Evolutionary conservation across 2,329 filamentous ascomycete species (phyloP).

Genomic region (Ilyonectria sp.): DNA sequence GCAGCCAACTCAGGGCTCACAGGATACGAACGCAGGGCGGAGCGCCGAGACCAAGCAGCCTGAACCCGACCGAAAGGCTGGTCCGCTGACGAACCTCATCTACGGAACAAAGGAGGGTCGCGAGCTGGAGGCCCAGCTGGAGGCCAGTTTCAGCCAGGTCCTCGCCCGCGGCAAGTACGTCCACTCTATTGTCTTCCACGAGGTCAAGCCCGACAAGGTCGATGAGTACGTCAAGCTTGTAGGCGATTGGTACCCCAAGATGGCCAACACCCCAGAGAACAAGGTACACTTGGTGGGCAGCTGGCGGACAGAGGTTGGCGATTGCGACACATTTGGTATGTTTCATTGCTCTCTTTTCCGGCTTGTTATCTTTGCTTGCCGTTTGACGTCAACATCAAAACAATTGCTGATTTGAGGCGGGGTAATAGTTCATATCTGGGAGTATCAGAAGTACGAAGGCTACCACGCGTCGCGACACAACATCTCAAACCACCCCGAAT

Average conservation of each 20-base stretch:
- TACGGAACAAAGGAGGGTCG: constrained; percentile 97
- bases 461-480: constrained; percentile 93
- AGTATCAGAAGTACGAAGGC: constrained; percentile 96
- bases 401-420: constrained; percentile 33
- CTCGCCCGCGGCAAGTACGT: constrained; percentile 97
- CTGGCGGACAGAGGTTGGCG: constrained; percentile 97
- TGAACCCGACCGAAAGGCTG: constrained; percentile 76
- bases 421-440: constrained; percentile 93
- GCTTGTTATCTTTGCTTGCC: not conserved
- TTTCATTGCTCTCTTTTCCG: constrained; percentile 23
- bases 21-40: constrained; percentile 53
- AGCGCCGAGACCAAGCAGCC: constrained; percentile 70
- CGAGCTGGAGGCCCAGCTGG: constrained; percentile 94
- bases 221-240: constrained; percentile 95
- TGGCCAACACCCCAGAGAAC: constrained; percentile 88
- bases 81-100: constrained; percentile 87
- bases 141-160: constrained; percentile 95
- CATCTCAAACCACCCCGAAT: constrained; percentile 88
- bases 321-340: constrained; percentile 96
- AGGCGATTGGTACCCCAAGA: constrained; percentile 91
- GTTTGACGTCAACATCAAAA: not conserved
- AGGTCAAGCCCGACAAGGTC: constrained; percentile 95
- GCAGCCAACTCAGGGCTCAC: constrained; percentile 57
- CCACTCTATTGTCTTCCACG: constrained; percentile 96
- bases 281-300: constrained; percentile 97